Base-by-base conservation (phyloP, 257 asterid species). In the Knoxia roxburghii region DNA sequence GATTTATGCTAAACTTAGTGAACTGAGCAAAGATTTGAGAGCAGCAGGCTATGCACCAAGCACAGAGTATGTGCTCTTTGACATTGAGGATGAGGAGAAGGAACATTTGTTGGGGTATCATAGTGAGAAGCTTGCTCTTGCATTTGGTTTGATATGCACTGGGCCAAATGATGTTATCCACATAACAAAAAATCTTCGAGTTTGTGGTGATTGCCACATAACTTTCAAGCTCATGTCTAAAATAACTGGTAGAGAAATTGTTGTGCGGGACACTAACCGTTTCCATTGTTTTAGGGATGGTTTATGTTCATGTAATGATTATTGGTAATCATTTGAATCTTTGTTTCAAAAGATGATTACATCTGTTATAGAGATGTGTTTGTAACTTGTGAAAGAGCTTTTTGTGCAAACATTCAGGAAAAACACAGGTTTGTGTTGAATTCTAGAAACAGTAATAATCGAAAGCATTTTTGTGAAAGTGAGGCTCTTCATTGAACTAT, bases 121-220 rank as follows among this genome's bases (percentile, higher is more conserved):
- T 40, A 81, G 85, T 26, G 85, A 81, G 80, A 81, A 78, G 73
- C 83, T 81, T 27, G 85, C 83, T 53, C 81, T 81, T 27, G 85
- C 83, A 39, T 78, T 75, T 50, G 82, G 85, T 59, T 68, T 81
- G 68, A 68, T 81, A 52, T 72, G 72, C 61, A 72, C 75, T 27
- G 56, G 64, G 56, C 67, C 62, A 0, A 41, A 62, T 37, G 80
- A 63, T 7, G 70, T 63, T 9, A 81, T 81, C 39, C 74, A 83
- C 21, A 68, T 81, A 51, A 77, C 72, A 6, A 81, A 81, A 21
- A 81, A 81, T 10, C 79, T 81, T 6, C 85, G 85, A 52, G 77
- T 81, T 13, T 81, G 85, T 65, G 85, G 82, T 52, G 85, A 80
- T 56, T 80, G 85, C 53, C 85, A 81, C 49, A 18, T 72, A 15